Percentiles rank a stretch among this genome's conserved stretches.
phyloP scores from a whole-genome alignment of 1,139 yeast genomes.

The Sugiyamaella paludigena region DNA sequence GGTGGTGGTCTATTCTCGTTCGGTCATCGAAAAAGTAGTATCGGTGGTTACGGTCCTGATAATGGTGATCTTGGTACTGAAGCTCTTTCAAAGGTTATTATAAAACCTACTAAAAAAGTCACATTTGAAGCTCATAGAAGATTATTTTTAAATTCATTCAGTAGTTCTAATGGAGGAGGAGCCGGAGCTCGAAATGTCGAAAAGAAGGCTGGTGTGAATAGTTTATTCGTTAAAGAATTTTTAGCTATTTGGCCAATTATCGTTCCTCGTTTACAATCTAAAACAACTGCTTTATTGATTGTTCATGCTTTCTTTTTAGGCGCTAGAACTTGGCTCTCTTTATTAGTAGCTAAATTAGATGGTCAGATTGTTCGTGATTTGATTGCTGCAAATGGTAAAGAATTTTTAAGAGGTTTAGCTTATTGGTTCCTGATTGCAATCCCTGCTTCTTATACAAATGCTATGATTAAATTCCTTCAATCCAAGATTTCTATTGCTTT shows the following conservation, averaged over 20 bases:
- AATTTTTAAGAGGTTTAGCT: conserved; percentile 70
- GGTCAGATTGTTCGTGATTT: conserved; percentile 90
- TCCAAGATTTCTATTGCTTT: conserved; percentile 76
- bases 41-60: background rate
- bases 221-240: conserved; percentile 70
- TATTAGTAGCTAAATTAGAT: conserved; percentile 82
- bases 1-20: background rate
- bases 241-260: conserved; percentile 76
- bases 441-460: conserved; percentile 91
- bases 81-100: conserved; percentile 46
- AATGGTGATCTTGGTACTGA: conserved; percentile 8
- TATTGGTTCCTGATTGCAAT: conserved; percentile 89
- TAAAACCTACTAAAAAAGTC: conserved; percentile 59
- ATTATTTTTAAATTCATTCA: conserved; percentile 50
- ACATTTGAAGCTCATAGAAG: conserved; percentile 69
- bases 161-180: conserved; percentile 38
- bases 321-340: conserved; percentile 81
- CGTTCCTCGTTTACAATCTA: conserved; percentile 69
- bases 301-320: conserved; percentile 75
- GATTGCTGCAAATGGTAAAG: conserved; percentile 76
- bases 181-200: conserved; percentile 17
- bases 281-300: conserved; percentile 62
- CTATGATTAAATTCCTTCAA: conserved; percentile 81
- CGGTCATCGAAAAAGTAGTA: background rate
- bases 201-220: conserved; percentile 42